Conservation (phyloP, 352 stramenopile species). For the Globisporangium iwayamae region DNA sequence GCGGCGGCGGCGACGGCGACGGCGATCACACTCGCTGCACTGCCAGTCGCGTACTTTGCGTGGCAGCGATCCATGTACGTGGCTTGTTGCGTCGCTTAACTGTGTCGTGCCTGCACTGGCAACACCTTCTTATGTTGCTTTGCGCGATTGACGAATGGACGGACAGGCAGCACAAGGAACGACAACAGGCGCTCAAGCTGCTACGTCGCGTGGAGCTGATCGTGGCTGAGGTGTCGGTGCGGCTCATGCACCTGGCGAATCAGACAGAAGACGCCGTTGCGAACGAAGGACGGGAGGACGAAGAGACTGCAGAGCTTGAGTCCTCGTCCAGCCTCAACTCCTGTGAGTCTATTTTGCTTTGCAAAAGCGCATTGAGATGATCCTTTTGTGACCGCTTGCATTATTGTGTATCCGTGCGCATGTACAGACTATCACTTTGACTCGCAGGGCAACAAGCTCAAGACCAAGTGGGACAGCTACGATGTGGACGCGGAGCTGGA, state of each 20-base stretch:
- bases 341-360: conserved; percentile 30
- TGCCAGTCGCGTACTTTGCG: conserved; percentile 42
- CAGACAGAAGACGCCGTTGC: conserved; percentile 59
- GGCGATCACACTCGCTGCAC: conserved; percentile 21
- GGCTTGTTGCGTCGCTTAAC: not conserved
- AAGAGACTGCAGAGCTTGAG: conserved; percentile 20
- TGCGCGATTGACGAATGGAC: not conserved
- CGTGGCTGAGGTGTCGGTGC: conserved; percentile 56
- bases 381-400: too few species aligned
- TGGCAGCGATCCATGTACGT: conserved; percentile 34
- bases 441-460: conserved; percentile 82
- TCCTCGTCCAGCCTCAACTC: conserved; percentile 55
- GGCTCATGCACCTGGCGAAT: conserved; percentile 60
- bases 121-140: not conserved
- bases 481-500: conserved; percentile 78
- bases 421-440: conserved; percentile 82
- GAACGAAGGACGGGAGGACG: conserved; percentile 31
- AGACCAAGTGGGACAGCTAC: conserved; percentile 84
- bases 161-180: conserved; percentile 32
- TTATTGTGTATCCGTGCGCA: not conserved
- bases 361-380: not conserved
- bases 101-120: not conserved
- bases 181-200: conserved; percentile 53
- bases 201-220: conserved; percentile 73
- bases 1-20: conserved; percentile 3